Conservation (phyloP, 805 yeast species). For the Pichia thaimueangensis region DNA sequence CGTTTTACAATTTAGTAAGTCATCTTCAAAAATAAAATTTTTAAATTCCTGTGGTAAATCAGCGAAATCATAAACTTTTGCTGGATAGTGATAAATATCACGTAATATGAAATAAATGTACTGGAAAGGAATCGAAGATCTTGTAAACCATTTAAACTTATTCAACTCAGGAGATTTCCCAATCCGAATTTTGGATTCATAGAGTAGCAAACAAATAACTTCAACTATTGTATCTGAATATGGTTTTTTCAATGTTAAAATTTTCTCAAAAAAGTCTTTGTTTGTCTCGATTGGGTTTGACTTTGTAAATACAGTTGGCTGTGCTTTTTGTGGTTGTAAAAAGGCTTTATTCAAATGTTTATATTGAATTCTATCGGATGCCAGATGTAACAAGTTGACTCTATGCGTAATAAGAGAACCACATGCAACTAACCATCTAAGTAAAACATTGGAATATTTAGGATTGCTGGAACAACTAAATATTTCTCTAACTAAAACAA, state of each 20-base stretch:
- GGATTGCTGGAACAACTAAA: constrained; percentile 9
- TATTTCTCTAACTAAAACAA: constrained; percentile 9
- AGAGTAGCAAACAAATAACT: constrained; percentile 9
- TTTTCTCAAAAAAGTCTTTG: constrained; percentile 8
- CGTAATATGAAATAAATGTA: constrained; percentile 12
- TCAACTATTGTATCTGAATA: constrained; percentile 7
- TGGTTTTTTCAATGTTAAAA: constrained; percentile 5
- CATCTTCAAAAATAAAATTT: constrained; percentile 9
- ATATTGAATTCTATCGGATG: constrained; percentile 9
- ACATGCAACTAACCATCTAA: constrained; percentile 81
- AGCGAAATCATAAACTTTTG: constrained; percentile 6
- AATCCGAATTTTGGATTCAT: constrained; percentile 11
- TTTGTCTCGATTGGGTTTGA: constrained; percentile 4
- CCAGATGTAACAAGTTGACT: constrained; percentile 10
- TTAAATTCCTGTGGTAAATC: constrained; percentile 11
- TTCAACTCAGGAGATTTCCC: constrained; percentile 5
- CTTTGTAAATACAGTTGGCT: constrained; percentile 6
- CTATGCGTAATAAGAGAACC: constrained; percentile 56
- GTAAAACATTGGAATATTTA: constrained; percentile 48
- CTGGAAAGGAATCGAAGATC: constrained; percentile 15
- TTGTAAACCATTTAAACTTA: constrained; percentile 14
- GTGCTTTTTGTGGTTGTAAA: constrained; percentile 6
- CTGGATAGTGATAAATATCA: constrained; percentile 13
- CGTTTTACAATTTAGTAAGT: constrained; percentile 4
- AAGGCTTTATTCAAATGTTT: constrained; percentile 12